Evolutionary conservation across 1,139 yeast species (phyloP), one percentile per base, ranked within the genome.

Genomic region (Hyphopichia wangnamkhiaoensis): DNA sequence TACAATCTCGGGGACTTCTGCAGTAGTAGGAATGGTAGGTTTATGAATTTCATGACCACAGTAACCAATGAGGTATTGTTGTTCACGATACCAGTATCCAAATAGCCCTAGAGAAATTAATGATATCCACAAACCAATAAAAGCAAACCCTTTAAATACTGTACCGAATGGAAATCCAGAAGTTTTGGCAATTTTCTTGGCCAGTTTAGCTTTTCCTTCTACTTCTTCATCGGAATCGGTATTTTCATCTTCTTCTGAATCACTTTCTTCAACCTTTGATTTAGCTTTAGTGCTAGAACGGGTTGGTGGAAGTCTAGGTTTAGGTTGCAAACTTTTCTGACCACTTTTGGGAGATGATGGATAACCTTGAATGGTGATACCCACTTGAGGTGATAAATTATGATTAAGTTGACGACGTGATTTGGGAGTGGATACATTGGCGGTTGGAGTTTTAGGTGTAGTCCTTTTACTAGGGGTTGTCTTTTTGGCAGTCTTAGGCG

Each of bases 71-170:
- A 76, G 60, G 18, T 73, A 53, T 21, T 74, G 69, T 53, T 82
- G 84, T 44, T 82, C 84, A 38, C 85, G 65, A 50, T 79, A 82
- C 87, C 88, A 82, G 36, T 76, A 65, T 0, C 68, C 72, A 46
- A 69, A 68, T 3, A 66, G 42, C 2, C 68, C 66, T 5, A 45
- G 31, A 1, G 54, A 41, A 2, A 65, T 55, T 10, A 67, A 24
- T 2, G 56, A 16, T 2, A 65, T 23, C 75, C 74, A 70, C 3
- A 61, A 36, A 8, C 49, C 16, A 23, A 61, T 34, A 51, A 51
- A 52, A 24, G 44, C 21, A 30, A 49, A 18, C 24, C 38, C 18
- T 40, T 44, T 13, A 37, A 35, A 14, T 34, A 37, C 10, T 3
- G 12, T 10, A 17, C 16, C 15, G 21, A 13, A 3, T 7, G 33